phyloP scores from a whole-genome alignment of 2,329 filamentous ascomycete genomes.

The Aspergillus proliferans region DNA sequence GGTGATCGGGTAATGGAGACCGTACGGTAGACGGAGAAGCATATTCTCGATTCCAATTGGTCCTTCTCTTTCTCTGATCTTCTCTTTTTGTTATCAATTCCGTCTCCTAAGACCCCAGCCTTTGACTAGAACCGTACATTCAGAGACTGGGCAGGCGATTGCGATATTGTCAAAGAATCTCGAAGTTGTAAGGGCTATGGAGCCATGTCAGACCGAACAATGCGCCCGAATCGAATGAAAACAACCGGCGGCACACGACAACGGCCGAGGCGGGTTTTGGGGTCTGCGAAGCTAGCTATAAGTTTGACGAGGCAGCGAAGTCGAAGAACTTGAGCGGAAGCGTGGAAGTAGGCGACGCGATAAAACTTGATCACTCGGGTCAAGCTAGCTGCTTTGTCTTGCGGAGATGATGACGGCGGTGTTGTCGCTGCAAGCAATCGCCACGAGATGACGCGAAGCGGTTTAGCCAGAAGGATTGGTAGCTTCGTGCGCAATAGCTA shows the following conservation, averaged over 20 bases:
- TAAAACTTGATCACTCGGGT: no score
- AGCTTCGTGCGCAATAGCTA: not conserved
- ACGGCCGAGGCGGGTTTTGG: not conserved
- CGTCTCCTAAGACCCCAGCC: not conserved
- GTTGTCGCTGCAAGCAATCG: not conserved
- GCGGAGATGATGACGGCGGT: not conserved
- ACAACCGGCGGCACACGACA: not conserved
- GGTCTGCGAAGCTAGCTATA: not conserved
- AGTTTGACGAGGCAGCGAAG: not conserved
- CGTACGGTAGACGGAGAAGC: constrained; percentile 43
- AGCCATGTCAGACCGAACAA: constrained; percentile 1
- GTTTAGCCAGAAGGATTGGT: not conserved
- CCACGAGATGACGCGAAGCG: constrained; percentile 4
- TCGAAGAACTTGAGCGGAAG: not conserved
- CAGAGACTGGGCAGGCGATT: not conserved
- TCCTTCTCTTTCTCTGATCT: constrained; percentile 1
- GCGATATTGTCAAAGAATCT: not conserved
- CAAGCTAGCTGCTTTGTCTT: not conserved
- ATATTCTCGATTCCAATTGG: constrained; percentile 23
- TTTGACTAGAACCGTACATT: not conserved
- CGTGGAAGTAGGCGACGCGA: not conserved
- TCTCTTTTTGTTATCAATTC: not conserved
- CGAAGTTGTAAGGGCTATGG: not conserved
- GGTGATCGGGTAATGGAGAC: constrained; percentile 87
- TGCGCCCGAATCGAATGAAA: not conserved